Conservation (phyloP, 2,329 filamentous ascomycete genomes). For the Stachybotrys elegans region DNA sequence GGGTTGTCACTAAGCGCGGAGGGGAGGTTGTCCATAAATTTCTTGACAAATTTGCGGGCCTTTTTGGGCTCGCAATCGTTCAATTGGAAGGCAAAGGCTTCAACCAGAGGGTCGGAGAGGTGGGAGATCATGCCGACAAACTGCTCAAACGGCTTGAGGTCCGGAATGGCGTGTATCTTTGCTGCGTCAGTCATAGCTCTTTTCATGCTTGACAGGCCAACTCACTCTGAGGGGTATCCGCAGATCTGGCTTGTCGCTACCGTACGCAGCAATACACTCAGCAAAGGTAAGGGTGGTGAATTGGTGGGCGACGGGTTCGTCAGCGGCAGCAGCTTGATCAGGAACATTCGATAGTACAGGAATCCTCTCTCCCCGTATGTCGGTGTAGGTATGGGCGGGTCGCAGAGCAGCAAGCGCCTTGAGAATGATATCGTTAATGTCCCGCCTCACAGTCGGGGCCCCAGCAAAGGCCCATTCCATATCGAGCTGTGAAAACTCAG, state of each 20-base stretch:
- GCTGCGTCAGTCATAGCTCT: slow-evolving; percentile 9
- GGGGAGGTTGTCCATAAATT: slow-evolving; percentile 64
- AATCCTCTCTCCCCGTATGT: slow-evolving; percentile 39
- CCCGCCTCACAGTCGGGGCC: slow-evolving; percentile 30
- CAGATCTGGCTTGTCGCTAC: slow-evolving; percentile 88
- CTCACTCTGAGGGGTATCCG: slow-evolving; percentile 64
- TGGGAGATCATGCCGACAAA: slow-evolving; percentile 72
- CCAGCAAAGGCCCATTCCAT: slow-evolving; percentile 86
- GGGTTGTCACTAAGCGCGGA: slow-evolving; percentile 61
- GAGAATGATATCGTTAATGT: slow-evolving; percentile 30
- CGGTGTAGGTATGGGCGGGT: slow-evolving; percentile 54
- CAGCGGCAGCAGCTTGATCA: slow-evolving; percentile 6
- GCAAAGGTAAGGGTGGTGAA: slow-evolving; percentile 31
- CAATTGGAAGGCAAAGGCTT: slow-evolving; percentile 66
- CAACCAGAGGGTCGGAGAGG: slow-evolving; percentile 63
- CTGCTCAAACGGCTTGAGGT: slow-evolving; percentile 50
- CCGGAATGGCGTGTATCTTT: slow-evolving; percentile 61
- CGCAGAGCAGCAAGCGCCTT: slow-evolving; percentile 20
- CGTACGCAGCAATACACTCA: slow-evolving; percentile 68
- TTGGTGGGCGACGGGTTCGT: slow-evolving; percentile 20
- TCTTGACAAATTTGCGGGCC: slow-evolving; percentile 56
- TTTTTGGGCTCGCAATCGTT: slow-evolving; percentile 44
- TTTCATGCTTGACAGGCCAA: not conserved
- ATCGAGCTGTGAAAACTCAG: slow-evolving; percentile 93
- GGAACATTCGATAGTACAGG: slow-evolving; percentile 24